A percentile compares a stretch with the other conserved stretches of the same genome.
phyloP scores from a whole-genome alignment of 2,329 filamentous ascomycete species.

The Tolypocladium pustulatum region DNA sequence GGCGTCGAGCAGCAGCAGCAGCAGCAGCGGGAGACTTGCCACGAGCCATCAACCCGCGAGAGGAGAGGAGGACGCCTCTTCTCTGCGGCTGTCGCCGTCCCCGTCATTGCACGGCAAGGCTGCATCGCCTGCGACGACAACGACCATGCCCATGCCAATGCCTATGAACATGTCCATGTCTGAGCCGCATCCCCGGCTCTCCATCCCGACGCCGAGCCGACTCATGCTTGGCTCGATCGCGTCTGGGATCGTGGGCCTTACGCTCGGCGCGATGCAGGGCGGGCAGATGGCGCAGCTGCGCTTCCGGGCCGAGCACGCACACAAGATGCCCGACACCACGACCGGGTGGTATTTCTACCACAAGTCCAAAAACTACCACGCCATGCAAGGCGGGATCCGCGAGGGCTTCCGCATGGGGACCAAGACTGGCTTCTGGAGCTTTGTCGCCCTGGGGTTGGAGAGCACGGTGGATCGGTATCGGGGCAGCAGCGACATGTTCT shows the following conservation, averaged over 20 bases:
- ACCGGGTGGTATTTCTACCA: slow-evolving; percentile 98
- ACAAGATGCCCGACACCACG: slow-evolving; percentile 74
- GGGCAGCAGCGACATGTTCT: slow-evolving; percentile 63
- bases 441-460: slow-evolving; percentile 71
- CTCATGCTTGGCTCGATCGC: slow-evolving; percentile 53
- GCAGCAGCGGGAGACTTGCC: background rate
- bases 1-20: background rate
- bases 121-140: background rate
- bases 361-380: slow-evolving; percentile 92
- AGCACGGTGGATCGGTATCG: slow-evolving; percentile 61
- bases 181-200: slow-evolving; percentile 35
- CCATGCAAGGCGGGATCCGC: slow-evolving; percentile 63
- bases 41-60: background rate
- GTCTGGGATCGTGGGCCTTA: slow-evolving; percentile 58
- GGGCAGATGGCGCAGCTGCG: slow-evolving; percentile 65
- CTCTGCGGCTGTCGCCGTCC: background rate
- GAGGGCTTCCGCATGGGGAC: slow-evolving; percentile 69
- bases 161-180: background rate
- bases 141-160: background rate
- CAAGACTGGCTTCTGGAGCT: slow-evolving; percentile 61
- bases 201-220: slow-evolving; percentile 54
- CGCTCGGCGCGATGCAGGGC: slow-evolving; percentile 62
- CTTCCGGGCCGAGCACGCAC: slow-evolving; percentile 92
- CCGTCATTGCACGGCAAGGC: background rate
- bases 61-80: background rate